These are phyloP conservation scores for Trifolium pratense DNA, from an alignment of 306 rosid species.

Conservation along the genomic window DNA sequence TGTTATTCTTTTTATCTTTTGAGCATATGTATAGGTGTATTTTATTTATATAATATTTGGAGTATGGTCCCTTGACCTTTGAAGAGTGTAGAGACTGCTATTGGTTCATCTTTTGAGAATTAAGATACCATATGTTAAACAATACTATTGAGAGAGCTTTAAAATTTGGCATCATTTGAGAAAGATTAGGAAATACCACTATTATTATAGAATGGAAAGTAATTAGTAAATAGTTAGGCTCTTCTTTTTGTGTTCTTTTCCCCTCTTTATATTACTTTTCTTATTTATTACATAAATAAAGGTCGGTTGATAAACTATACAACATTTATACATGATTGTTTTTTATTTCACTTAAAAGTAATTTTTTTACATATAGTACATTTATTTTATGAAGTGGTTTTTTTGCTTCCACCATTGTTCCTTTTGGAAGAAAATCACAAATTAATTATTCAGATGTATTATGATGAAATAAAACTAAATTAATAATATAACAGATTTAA, in stretches of 20 bases:
- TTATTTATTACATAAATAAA: slow-evolving; percentile 6
- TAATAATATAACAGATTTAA: not conserved
- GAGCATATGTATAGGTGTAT: not conserved
- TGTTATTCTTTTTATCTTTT: slow-evolving; percentile 19
- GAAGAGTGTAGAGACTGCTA: slow-evolving; percentile 45
- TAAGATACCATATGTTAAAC: slow-evolving; percentile 43
- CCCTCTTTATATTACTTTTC: slow-evolving; percentile 27
- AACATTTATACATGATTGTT: not conserved
- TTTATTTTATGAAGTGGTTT: not conserved
- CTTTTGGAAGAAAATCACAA: not conserved
- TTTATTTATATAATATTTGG: slow-evolving; percentile 24
- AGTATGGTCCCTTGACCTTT: slow-evolving; percentile 42
- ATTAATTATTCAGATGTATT: not conserved
- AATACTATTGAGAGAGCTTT: slow-evolving; percentile 19
- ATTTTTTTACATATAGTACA: not conserved
- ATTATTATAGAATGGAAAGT: slow-evolving; percentile 15
- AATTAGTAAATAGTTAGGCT: slow-evolving; percentile 39
- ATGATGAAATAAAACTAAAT: no score
- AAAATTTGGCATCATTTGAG: slow-evolving; percentile 43
- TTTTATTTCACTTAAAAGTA: not conserved
- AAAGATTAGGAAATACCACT: slow-evolving; percentile 14
- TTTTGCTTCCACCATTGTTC: not conserved
- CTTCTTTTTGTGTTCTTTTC: slow-evolving; percentile 50
- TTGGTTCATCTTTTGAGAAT: slow-evolving; percentile 68
- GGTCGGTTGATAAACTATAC: slow-evolving; percentile 2